A percentile compares a stretch with the other conserved stretches of the same genome.
These are phyloP conservation scores for Trichothecium roseum DNA, from an alignment of 2,329 filamentous ascomycete genomes.

Conservation along the genomic window DNA sequence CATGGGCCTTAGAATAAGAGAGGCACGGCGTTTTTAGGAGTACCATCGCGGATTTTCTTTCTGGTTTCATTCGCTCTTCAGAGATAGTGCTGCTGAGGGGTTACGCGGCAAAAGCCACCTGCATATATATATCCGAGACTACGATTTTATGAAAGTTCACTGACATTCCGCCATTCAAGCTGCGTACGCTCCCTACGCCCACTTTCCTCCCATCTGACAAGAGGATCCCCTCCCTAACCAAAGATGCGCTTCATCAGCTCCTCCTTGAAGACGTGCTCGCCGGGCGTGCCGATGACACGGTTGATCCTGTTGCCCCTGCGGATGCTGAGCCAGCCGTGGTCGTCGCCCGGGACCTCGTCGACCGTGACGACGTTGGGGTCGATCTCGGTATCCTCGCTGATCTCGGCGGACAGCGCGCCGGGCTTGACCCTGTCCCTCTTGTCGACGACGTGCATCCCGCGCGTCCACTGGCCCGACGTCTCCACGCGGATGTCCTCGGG, in stretches of 20 bases:
- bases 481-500: constrained; percentile 83
- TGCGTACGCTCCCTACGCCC: too few relatives aligned
- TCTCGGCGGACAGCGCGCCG: constrained; percentile 27
- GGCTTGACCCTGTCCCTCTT: constrained; percentile 49
- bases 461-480: constrained; percentile 86
- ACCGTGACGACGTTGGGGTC: constrained; percentile 26
- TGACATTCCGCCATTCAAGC: too few relatives aligned
- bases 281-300: constrained; percentile 61
- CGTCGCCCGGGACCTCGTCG: constrained; percentile 57
- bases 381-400: constrained; percentile 29
- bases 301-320: constrained; percentile 70
- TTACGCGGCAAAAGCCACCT: too few relatives aligned
- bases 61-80: too few relatives aligned
- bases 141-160: too few relatives aligned
- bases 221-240: too few relatives aligned
- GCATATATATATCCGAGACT: too few relatives aligned
- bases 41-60: too few relatives aligned
- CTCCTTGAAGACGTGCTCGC: constrained; percentile 54
- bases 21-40: too few relatives aligned
- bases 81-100: too few relatives aligned
- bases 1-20: too few relatives aligned
- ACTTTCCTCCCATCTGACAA: too few relatives aligned
- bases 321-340: constrained; percentile 62
- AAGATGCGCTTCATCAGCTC: constrained; percentile 46
- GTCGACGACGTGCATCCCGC: constrained; percentile 84